Evolutionary conservation across 1,139 yeast genomes (phyloP), one percentile per base, ranked within the genome.

Genomic region (Suhomyces maxii): DNA sequence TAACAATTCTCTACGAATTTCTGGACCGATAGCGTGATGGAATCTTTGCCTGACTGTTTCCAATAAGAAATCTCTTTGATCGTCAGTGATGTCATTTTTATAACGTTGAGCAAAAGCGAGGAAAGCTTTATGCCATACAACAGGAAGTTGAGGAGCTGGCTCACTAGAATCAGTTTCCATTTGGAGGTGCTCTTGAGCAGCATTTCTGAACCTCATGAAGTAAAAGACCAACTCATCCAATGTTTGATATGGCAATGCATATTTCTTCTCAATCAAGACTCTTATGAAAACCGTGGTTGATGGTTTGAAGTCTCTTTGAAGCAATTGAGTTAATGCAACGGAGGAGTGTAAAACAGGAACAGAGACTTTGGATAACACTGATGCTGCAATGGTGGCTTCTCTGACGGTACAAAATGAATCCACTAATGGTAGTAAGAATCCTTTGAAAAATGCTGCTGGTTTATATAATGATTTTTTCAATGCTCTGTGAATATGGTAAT

Each of bases 361-460:
- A 4, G 98, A 90, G 12, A 90, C 88, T 65, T 90, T 91, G 18
- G 89, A 76, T 49, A 93, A 77, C 11, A 95, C 90, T 23, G 97
- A 90, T 13, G 96, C 96, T 18, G 95, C 96, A 64, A 93, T 90
- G 46, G 95, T 85, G 0, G 99, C 98, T 65, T 93, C 99, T 61
- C 96, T 82, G 13, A 89, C 85, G 8, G 96, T 77, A 67, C 98
- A 91, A 50, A 84, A 85, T 12, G 83, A 79, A 60, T 88, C 95
- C 28, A 89, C 88, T 49, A 93, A 74, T 11, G 98, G 98, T 63
- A 93, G 88, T 49, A 93, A 73, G 60, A 93, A 91, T 1, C 99
- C 99, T 67, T 90, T 91, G 78, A 93, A 93, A 60, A 91, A 95
- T 12, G 99, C 99, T 47, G 95, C 93, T 26, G 99, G 99, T 67